Conservation (phyloP, 2,329 filamentous ascomycete genomes). For the Aspergillus sergii region DNA sequence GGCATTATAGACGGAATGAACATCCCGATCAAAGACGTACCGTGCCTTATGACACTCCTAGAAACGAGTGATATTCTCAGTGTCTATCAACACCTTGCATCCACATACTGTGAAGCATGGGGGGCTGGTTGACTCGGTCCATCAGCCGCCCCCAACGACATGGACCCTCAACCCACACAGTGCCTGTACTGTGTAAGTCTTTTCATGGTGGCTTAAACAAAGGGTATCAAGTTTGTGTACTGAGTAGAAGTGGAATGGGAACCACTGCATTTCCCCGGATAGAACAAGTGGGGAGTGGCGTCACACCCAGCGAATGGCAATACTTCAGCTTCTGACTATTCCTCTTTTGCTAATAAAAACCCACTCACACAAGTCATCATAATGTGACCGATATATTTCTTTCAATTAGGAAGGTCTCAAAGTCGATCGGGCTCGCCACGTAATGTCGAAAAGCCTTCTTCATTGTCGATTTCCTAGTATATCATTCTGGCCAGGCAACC, state of each 20-base stretch:
- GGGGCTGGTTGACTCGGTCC: not conserved
- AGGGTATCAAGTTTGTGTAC: not conserved
- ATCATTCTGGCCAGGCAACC: not conserved
- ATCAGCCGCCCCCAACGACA: not conserved
- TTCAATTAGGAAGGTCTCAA: slow-evolving; percentile 1
- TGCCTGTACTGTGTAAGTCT: not conserved
- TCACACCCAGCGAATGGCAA: slow-evolving; percentile 8
- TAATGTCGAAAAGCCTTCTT: slow-evolving; percentile 1
- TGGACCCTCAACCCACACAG: not conserved
- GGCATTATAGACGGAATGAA: slow-evolving; percentile 2
- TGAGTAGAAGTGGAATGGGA: not conserved
- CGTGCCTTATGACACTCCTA: not conserved
- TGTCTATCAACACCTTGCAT: not conserved
- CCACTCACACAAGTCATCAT: not conserved
- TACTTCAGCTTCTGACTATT: slow-evolving; percentile 6
- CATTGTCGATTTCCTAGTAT: not conserved
- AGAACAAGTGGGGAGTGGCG: slow-evolving; percentile 9
- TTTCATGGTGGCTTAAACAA: not conserved
- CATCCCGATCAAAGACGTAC: not conserved
- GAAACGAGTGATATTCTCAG: not conserved
- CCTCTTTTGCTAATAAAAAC: not conserved
- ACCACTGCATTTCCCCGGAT: not conserved
- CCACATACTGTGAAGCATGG: not conserved
- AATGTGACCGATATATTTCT: not conserved
- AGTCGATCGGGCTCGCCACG: slow-evolving; percentile 13